Percentiles rank a stretch among this genome's conserved stretches.
These are phyloP conservation scores for Gonium pectorale DNA, from an alignment of 139 green algal genomes.

Conservation along the genomic window DNA sequence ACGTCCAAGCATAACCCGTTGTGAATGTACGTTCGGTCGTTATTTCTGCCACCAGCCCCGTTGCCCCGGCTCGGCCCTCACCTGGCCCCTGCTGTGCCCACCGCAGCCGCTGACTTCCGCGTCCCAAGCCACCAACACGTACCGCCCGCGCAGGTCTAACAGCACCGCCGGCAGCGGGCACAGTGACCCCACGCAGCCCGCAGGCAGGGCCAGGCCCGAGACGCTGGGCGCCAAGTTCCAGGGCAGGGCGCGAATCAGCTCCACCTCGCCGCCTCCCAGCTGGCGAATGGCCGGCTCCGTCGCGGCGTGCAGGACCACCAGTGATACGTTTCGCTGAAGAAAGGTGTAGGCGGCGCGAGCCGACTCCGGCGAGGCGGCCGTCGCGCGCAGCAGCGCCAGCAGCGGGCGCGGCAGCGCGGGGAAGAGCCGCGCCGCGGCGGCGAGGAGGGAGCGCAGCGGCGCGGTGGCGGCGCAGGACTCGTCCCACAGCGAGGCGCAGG, in stretches of 20 bases:
- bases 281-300: conserved; percentile 18
- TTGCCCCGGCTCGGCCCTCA: too few species aligned
- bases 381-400: conserved; percentile 61
- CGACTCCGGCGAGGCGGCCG: conserved; percentile 28
- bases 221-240: conserved; percentile 64
- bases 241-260: conserved; percentile 25
- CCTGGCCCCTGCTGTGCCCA: conserved; percentile 31
- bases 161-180: conserved; percentile 47
- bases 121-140: conserved; percentile 64
- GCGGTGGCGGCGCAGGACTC: conserved; percentile 21
- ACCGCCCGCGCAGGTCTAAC: conserved; percentile 26
- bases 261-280: conserved; percentile 19
- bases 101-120: conserved; percentile 36
- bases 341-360: conserved; percentile 60
- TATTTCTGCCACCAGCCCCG: too few species aligned
- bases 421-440: conserved; percentile 63
- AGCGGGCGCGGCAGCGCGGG: conserved; percentile 63
- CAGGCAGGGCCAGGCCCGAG: conserved; percentile 50
- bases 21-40: too few species aligned
- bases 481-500: conserved; percentile 56
- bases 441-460: conserved; percentile 65
- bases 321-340: conserved; percentile 48
- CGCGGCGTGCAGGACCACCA: conserved; percentile 60
- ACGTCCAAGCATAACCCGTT: too few species aligned
- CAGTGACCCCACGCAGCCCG: conserved; percentile 56